A percentile compares a stretch with the other conserved stretches of the same genome.
Conservation (phyloP, 2,329 filamentous ascomycete genomes). For the Fusarium sp. region DNA sequence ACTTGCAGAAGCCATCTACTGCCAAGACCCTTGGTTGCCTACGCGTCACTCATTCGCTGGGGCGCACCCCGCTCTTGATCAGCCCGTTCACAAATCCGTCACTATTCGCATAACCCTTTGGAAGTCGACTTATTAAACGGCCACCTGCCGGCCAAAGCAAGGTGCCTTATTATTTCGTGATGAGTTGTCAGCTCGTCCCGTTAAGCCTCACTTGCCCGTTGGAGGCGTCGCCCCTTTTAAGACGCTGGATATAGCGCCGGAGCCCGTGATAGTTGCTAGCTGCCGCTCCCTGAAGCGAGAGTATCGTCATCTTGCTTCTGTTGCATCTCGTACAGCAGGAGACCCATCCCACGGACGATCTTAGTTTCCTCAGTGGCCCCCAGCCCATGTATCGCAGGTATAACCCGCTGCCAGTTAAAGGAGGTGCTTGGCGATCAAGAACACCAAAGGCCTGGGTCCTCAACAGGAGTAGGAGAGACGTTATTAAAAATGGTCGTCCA, state of each 20-base stretch:
- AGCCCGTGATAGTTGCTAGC: slow-evolving; percentile 23
- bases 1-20: slow-evolving; percentile 27
- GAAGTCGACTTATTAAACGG: slow-evolving; percentile 9
- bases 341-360: slow-evolving; percentile 43
- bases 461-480: background rate
- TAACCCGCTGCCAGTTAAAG: slow-evolving; percentile 46
- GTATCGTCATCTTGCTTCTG: slow-evolving; percentile 18
- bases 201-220: slow-evolving; percentile 39
- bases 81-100: slow-evolving; percentile 40
- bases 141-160: slow-evolving; percentile 17
- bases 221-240: slow-evolving; percentile 28
- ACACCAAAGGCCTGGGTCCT: too few relatives aligned
- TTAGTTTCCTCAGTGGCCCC: slow-evolving; percentile 36
- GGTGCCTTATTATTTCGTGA: slow-evolving; percentile 12
- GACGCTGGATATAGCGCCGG: slow-evolving; percentile 24
- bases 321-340: slow-evolving; percentile 28
- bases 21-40: slow-evolving; percentile 23
- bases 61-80: slow-evolving; percentile 21
- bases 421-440: slow-evolving; percentile 43
- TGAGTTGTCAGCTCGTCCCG: slow-evolving; percentile 34
- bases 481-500: slow-evolving; percentile 30
- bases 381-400: slow-evolving; percentile 42
- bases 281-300: slow-evolving; percentile 22
- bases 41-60: slow-evolving; percentile 23
- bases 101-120: slow-evolving; percentile 32